A percentile compares a stretch with the other conserved stretches of the same genome.
phyloP scores from a whole-genome alignment of 1,284 basidiomycete species.

The Irpex sp. region DNA sequence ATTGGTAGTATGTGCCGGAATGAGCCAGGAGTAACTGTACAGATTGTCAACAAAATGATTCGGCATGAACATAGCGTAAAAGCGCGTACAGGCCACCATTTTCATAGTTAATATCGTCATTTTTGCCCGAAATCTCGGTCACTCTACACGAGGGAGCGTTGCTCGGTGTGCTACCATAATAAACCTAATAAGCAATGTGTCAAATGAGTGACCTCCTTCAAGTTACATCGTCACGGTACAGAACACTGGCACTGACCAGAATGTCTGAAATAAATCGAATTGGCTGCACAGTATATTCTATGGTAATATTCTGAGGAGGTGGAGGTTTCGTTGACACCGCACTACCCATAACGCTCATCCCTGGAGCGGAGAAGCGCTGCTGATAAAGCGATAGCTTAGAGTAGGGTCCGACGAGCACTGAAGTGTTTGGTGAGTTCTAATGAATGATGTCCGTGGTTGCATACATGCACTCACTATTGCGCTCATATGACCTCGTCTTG shows the following conservation, averaged over 20 bases:
- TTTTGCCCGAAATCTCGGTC: neutral
- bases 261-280: neutral
- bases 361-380: neutral
- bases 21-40: constrained; percentile 1
- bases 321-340: neutral
- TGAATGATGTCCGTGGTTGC: neutral
- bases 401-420: neutral
- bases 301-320: neutral
- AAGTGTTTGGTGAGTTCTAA: neutral
- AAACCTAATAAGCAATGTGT: neutral
- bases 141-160: constrained; percentile 10
- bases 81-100: constrained; percentile 8
- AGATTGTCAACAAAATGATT: neutral
- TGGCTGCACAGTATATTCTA: neutral
- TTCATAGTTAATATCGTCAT: constrained; percentile 11
- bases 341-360: neutral
- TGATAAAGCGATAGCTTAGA: neutral
- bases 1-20: constrained; percentile 4
- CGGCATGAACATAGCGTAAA: neutral
- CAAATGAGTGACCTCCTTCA: too few relatives aligned
- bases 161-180: constrained; percentile 6
- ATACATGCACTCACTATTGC: neutral
- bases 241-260: neutral
- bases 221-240: too few relatives aligned
- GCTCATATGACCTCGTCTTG: neutral